Percentiles rank a stretch among this genome's conserved stretches.
Evolutionary conservation across 495 filamentous ascomycete species (phyloP).

Genomic region (Pyrenula aspistea): DNA sequence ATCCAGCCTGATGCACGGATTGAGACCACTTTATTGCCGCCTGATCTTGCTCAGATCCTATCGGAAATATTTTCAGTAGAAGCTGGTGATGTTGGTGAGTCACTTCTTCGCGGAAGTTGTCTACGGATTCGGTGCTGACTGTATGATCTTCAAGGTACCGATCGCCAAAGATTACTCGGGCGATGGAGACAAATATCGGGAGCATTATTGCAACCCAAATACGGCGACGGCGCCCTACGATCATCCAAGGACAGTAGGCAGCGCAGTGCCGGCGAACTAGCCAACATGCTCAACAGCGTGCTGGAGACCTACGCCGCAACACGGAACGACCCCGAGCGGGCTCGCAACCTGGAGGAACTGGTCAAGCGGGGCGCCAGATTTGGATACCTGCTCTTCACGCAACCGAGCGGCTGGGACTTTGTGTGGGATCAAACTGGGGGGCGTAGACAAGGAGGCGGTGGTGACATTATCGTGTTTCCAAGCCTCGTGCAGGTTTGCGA

Average conservation of each 20-base stretch:
- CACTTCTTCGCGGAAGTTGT: neutral
- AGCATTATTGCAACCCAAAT: slow-evolving; percentile 14
- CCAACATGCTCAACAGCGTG: slow-evolving; percentile 15
- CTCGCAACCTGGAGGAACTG: slow-evolving; percentile 19
- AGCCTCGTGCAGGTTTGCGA: slow-evolving; percentile 16
- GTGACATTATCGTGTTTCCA: slow-evolving; percentile 20
- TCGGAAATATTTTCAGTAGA: neutral
- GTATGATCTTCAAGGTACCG: slow-evolving; percentile 8
- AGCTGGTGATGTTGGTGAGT: neutral
- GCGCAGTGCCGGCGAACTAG: slow-evolving; percentile 6
- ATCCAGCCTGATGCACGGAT: slow-evolving; percentile 5
- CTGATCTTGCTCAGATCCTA: slow-evolving; percentile 9
- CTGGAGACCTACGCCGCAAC: slow-evolving; percentile 8
- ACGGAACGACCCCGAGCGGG: slow-evolving; percentile 4
- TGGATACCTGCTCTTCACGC: slow-evolving; percentile 23
- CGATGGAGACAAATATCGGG: slow-evolving; percentile 21
- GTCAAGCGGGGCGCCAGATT: slow-evolving; percentile 19
- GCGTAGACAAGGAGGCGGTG: slow-evolving; percentile 9
- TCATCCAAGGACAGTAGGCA: slow-evolving; percentile 11
- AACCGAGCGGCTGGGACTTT: slow-evolving; percentile 18
- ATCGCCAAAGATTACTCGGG: slow-evolving; percentile 9
- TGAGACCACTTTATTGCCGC: slow-evolving; percentile 16
- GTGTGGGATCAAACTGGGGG: slow-evolving; percentile 14
- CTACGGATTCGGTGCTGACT: slow-evolving; percentile 5
- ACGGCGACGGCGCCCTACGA: slow-evolving; percentile 11